These are phyloP conservation scores for Chlorella sp. DNA, from an alignment of 139 green algal species.

Conservation along the genomic window DNA sequence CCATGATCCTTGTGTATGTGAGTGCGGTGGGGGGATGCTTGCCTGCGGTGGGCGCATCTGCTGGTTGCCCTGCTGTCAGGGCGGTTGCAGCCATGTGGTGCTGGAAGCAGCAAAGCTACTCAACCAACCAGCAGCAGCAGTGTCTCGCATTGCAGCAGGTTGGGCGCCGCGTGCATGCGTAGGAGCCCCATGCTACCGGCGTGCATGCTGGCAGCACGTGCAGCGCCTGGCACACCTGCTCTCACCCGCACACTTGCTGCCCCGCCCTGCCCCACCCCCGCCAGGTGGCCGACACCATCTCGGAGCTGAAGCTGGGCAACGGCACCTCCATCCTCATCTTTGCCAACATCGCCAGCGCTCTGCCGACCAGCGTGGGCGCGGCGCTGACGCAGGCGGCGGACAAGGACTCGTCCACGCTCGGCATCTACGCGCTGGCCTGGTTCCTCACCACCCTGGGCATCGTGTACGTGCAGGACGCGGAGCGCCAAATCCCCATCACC, in stretches of 20 bases:
- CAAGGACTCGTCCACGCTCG: slow-evolving; percentile 59
- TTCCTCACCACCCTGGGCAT: slow-evolving; percentile 94
- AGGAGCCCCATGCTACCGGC: too few species aligned
- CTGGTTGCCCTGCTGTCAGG: background rate
- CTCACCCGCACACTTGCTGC: background rate
- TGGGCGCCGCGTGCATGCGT: too few species aligned
- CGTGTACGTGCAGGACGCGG: slow-evolving; percentile 97
- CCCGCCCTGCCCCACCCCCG: background rate
- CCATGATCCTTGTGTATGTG: slow-evolving; percentile 89
- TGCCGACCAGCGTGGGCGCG: slow-evolving; percentile 82
- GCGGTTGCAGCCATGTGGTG: background rate
- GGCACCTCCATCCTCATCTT: slow-evolving; percentile 99
- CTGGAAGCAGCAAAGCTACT: background rate
- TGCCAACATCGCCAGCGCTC: slow-evolving; percentile 92
- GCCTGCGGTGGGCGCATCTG: too few species aligned
- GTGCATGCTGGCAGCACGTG: too few species aligned
- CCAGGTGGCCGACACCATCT: slow-evolving; percentile 86
- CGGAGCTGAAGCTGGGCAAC: slow-evolving; percentile 97
- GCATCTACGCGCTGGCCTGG: slow-evolving; percentile 86
- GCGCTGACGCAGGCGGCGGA: slow-evolving; percentile 57
- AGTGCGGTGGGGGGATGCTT: background rate
- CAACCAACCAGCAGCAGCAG: too few species aligned
- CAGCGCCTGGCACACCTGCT: background rate
- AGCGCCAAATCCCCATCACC: slow-evolving; percentile 98
- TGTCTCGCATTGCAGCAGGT: too few species aligned